Conservation (phyloP, 306 rosid species). For the Vicia villosa region DNA sequence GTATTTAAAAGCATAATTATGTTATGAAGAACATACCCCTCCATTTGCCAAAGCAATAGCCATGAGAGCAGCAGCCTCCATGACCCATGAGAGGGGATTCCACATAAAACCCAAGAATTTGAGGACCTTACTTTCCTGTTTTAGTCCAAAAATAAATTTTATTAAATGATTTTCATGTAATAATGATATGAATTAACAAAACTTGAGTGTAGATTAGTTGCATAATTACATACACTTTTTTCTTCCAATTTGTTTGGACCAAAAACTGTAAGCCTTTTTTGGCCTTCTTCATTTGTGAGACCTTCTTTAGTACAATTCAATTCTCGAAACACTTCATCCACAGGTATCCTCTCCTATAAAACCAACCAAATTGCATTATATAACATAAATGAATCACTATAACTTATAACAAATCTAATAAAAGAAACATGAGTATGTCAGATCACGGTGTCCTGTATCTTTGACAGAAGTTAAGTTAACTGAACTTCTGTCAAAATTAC, state of each 20-base stretch:
- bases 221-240: constrained; percentile 62
- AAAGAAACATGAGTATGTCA: not conserved
- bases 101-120: constrained; percentile 95
- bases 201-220: not conserved
- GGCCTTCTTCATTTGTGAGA: constrained; percentile 70
- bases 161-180: not conserved
- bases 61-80: constrained; percentile 93
- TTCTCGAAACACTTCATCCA: constrained; percentile 80
- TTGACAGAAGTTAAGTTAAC: not conserved
- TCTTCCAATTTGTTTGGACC: constrained; percentile 91
- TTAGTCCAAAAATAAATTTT: not conserved
- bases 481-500: not conserved
- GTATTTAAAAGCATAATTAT: not conserved
- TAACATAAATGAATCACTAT: not conserved
- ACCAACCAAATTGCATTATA: constrained; percentile 1
- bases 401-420: not conserved
- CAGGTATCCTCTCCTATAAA: constrained; percentile 72
- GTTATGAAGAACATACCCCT: constrained; percentile 53
- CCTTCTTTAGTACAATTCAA: constrained; percentile 76
- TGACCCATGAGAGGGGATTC: constrained; percentile 97
- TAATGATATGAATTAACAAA: not conserved
- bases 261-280: constrained; percentile 64
- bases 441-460: not conserved
- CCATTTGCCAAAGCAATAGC: constrained; percentile 93
- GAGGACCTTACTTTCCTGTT: constrained; percentile 73